These are phyloP conservation scores for Trichophyton benhamiae DNA, from an alignment of 2,329 filamentous ascomycete species.

Conservation along the genomic window DNA sequence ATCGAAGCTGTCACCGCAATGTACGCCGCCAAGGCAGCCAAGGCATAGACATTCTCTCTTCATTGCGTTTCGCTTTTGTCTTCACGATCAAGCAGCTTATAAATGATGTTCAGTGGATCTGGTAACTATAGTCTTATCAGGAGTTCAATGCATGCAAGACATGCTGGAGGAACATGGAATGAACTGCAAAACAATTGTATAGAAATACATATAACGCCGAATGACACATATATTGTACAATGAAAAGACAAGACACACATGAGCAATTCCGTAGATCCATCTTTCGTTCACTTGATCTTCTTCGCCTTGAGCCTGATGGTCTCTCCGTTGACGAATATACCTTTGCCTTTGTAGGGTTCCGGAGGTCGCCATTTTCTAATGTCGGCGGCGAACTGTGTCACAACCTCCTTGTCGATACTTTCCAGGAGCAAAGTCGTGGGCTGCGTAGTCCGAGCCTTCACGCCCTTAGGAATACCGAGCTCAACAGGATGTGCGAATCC, in stretches of 20 bases:
- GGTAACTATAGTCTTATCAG: background rate
- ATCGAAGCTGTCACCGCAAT: slow-evolving; percentile 59
- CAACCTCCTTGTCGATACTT: slow-evolving; percentile 69
- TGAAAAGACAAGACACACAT: slow-evolving; percentile 7
- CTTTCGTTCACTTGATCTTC: slow-evolving; percentile 65
- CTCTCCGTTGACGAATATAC: slow-evolving; percentile 95
- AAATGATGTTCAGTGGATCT: background rate
- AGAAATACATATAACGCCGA: slow-evolving; percentile 17
- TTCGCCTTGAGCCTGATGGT: slow-evolving; percentile 97
- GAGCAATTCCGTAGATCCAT: slow-evolving; percentile 7
- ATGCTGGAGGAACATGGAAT: background rate
- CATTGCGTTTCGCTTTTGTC: background rate
- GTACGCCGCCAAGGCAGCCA: slow-evolving; percentile 49
- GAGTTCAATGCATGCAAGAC: background rate
- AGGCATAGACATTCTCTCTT: slow-evolving; percentile 21
- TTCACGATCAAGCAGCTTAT: background rate
- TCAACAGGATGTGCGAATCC: slow-evolving; percentile 95
- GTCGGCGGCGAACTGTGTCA: slow-evolving; percentile 82
- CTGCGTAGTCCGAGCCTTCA: slow-evolving; percentile 77
- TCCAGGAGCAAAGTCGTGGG: slow-evolving; percentile 86
- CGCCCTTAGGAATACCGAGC: slow-evolving; percentile 65
- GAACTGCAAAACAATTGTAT: slow-evolving; percentile 13
- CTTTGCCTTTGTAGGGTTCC: slow-evolving; percentile 98
- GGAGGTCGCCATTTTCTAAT: slow-evolving; percentile 81
- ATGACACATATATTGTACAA: slow-evolving; percentile 19